Base-by-base conservation (phyloP, 106 monocot genomes). In the Apostasia shenzhenica region DNA sequence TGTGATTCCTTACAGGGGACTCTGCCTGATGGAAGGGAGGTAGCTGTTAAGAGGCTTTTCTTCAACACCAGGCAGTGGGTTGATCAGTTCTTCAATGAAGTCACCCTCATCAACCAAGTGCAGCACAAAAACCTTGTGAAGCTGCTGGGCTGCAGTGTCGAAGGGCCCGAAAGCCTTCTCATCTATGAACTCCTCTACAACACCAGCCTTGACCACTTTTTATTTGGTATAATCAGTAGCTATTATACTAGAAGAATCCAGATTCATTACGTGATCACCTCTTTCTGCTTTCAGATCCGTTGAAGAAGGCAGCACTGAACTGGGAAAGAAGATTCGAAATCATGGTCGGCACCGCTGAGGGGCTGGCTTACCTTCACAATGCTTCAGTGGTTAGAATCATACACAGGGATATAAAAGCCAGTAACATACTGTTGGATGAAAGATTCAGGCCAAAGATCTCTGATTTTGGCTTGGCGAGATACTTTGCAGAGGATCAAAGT, bases 1-100 rank as follows among this genome's bases (percentile, higher is more conserved):
- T 61, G 57, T 70, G 59, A 50, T 9, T 42, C 59, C 11, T 67
- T 67, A 45, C 40, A 90, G 90, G 90, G 86, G 39, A 63, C 77
- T 74, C 48, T 91, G 49, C 63, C 67, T 11, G 90, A 91, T 79
- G 90, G 90, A n/a, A 76, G 79, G 51, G 90, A 83, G 68, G 62
- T 91, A 9, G 90, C 90, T 1, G 83, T 86, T 11, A 91, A 91
- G 75, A 76, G 86, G 10, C 67, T 91, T 51, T 91, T 81, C 72
- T 77, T 84, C 68, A 76, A 81, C 48, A 86, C 83, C n/a, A 70
- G 74, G 50, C 79, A 83, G 66, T 72, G 85, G 63, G 75, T 72
- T 42, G 77, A 80, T 55, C 82, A 90, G 51, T 90, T 85, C 72
- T 83, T 76, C 78, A 85, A 90, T 51, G 90, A 90, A 75, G 83